These are phyloP conservation scores for Aegilops bicornis DNA, from an alignment of 176 grass and related monocot genomes.

Conservation along the genomic window DNA sequence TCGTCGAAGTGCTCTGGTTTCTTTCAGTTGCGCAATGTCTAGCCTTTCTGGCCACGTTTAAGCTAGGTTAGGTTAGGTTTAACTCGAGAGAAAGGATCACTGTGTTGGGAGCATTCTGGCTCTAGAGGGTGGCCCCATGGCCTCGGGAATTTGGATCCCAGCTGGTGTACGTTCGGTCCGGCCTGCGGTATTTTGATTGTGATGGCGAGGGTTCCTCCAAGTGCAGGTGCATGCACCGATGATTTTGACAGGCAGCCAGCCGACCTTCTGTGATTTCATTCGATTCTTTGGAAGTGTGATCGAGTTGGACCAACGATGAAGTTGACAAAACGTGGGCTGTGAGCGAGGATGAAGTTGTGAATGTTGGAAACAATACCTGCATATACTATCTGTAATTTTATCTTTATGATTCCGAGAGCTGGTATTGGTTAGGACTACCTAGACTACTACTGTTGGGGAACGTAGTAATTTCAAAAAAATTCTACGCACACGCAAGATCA, in stretches of 20 bases:
- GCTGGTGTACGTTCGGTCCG: background rate
- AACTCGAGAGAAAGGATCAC: background rate
- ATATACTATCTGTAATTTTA: background rate
- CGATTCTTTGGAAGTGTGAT: slow-evolving; percentile 5
- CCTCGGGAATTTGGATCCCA: background rate
- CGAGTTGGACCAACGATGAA: background rate
- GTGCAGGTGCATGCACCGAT: slow-evolving; percentile 14
- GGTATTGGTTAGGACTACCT: no score
- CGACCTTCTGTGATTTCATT: slow-evolving; percentile 19
- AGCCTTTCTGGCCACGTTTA: slow-evolving; percentile 9
- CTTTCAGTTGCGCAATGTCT: background rate
- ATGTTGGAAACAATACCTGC: background rate
- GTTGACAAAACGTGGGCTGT: slow-evolving; percentile 23
- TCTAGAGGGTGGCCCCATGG: background rate
- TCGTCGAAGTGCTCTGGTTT: slow-evolving; percentile 5
- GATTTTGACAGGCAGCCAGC: slow-evolving; percentile 27
- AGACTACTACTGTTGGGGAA: no score
- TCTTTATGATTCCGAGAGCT: no score
- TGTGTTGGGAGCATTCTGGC: background rate
- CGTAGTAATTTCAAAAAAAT: no score
- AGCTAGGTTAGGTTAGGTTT: slow-evolving; percentile 7
- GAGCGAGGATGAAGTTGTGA: background rate
- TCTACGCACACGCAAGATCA: no score
- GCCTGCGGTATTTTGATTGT: slow-evolving; percentile 1
- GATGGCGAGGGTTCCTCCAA: slow-evolving; percentile 4